Evolutionary conservation across 192 early-diverging fungal species (phyloP).

Genomic region (Borealophlyctis nickersoniae): DNA sequence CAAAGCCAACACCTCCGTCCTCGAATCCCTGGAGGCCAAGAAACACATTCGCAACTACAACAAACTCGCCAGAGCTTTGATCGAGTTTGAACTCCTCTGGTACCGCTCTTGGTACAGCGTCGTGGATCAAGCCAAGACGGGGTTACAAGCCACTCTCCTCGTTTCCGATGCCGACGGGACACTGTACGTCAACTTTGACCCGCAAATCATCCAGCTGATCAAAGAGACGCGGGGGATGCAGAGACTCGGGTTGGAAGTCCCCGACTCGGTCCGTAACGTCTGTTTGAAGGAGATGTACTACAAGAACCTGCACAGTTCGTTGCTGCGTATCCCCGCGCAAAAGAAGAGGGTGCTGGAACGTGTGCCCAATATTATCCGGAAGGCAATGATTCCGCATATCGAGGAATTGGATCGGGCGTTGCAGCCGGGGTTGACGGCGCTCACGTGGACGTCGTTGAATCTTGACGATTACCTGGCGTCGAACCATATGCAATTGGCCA

Average conservation of each 20-base stretch:
- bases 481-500: constrained; percentile 51
- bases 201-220: constrained; percentile 59
- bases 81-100: constrained; percentile 65
- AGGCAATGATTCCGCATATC: constrained; percentile 58
- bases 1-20: constrained; percentile 47
- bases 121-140: constrained; percentile 61
- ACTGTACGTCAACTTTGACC: constrained; percentile 61
- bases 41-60: constrained; percentile 70
- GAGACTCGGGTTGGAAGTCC: constrained; percentile 50
- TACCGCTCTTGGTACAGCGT: constrained; percentile 55
- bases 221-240: constrained; percentile 61
- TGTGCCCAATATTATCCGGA: constrained; percentile 46
- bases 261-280: constrained; percentile 50
- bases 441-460: constrained; percentile 63
- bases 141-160: constrained; percentile 59
- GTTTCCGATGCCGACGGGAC: constrained; percentile 53
- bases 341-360: constrained; percentile 49
- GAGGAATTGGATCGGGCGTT: constrained; percentile 57
- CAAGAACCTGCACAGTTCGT: constrained; percentile 45
- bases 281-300: constrained; percentile 63
- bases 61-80: constrained; percentile 58
- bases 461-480: constrained; percentile 48
- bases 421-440: constrained; percentile 57
- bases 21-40: constrained; percentile 56
- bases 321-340: constrained; percentile 44